phyloP scores from a whole-genome alignment of 768 basidiomycete genomes.

The Phylloporus rhodoxanthus region DNA sequence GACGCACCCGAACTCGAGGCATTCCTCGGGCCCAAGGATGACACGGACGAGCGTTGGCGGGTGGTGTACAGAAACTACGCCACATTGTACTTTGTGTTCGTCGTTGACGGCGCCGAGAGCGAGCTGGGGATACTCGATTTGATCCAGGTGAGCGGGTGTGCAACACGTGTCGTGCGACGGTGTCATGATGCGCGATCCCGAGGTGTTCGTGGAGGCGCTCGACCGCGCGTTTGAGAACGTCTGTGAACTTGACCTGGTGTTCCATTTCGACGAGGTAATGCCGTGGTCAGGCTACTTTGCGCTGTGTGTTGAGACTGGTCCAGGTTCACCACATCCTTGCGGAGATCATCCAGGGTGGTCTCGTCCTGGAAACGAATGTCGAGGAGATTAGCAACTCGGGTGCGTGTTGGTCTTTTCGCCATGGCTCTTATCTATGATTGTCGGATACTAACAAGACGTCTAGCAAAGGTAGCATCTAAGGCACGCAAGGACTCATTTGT shows the following conservation, averaged over 20 bases:
- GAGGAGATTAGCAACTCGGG: conserved; percentile 74
- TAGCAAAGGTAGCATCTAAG: conserved; percentile 67
- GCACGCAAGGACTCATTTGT: conserved; percentile 72
- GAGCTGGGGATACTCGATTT: conserved; percentile 94
- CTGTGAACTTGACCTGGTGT: conserved; percentile 95
- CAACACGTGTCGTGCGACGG: background rate
- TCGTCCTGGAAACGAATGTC: conserved; percentile 92
- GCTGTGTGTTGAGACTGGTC: conserved; percentile 3
- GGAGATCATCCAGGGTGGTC: conserved; percentile 95
- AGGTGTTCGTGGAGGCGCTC: conserved; percentile 95
- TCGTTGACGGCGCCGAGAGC: conserved; percentile 93
- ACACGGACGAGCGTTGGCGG: conserved; percentile 60
- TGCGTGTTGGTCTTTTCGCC: conserved; percentile 36
- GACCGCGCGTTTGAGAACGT: conserved; percentile 97
- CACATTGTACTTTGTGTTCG: conserved; percentile 94
- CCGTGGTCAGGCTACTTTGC: background rate
- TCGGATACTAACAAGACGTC: conserved; percentile 13
- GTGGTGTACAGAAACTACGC: conserved; percentile 96
- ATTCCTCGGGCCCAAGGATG: conserved; percentile 51
- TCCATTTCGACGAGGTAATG: conserved; percentile 92
- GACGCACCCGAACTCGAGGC: conserved; percentile 85
- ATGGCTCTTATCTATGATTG: too few species aligned
- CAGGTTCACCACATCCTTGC: conserved; percentile 88
- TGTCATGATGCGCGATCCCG: conserved; percentile 2
- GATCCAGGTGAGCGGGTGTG: conserved; percentile 67